Conservation (phyloP, 164 flowering plant genomes). For the Euptelea pleiosperma region DNA sequence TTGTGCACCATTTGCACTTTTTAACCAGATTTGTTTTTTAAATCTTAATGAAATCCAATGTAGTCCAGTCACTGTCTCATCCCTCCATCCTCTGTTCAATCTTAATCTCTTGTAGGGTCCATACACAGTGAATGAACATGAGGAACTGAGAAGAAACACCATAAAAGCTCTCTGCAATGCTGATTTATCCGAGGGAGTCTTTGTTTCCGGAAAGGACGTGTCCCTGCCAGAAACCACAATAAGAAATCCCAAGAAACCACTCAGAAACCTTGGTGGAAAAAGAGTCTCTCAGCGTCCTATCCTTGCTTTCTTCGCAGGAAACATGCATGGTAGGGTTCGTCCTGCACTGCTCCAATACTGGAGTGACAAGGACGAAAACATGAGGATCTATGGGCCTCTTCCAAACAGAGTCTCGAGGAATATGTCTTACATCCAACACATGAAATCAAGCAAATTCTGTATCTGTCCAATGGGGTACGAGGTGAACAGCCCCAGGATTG, state of each 20-base stretch:
- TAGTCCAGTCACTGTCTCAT: no score
- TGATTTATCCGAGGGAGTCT: constrained; percentile 23
- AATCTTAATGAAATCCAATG: no score
- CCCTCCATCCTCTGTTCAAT: neutral
- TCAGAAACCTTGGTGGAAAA: constrained; percentile 19
- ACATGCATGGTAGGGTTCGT: constrained; percentile 22
- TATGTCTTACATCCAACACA: constrained; percentile 16
- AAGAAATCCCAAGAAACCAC: constrained; percentile 17
- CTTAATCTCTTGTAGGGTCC: constrained; percentile 17
- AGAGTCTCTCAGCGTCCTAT: constrained; percentile 15
- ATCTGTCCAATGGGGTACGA: constrained; percentile 24
- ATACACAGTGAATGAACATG: constrained; percentile 20
- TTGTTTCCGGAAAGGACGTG: constrained; percentile 17
- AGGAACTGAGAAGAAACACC: constrained; percentile 20
- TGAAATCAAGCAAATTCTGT: constrained; percentile 24
- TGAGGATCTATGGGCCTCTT: constrained; percentile 20
- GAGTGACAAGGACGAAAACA: constrained; percentile 17
- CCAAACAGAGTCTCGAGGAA: constrained; percentile 12
- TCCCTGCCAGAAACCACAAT: constrained; percentile 22
- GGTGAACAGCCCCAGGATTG: constrained; percentile 20
- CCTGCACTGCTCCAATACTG: constrained; percentile 15
- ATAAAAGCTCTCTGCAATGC: constrained; percentile 31
- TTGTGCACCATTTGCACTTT: no score
- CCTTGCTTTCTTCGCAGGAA: constrained; percentile 23
- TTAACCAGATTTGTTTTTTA: no score